phyloP scores from a whole-genome alignment of 345 rosid species.

The Corymbia maculata region DNA sequence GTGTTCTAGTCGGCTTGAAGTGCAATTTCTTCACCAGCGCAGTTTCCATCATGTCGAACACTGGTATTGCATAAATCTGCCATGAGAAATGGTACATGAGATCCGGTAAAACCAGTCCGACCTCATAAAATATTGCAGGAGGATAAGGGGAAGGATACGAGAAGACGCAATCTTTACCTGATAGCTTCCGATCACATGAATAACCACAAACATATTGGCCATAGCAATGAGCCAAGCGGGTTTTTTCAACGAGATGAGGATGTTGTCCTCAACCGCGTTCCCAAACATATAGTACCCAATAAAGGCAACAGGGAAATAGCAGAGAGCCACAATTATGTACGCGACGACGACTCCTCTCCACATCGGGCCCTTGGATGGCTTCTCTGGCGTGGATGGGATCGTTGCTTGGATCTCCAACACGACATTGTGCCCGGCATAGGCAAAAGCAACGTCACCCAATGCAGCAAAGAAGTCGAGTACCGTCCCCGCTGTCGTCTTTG shows the following conservation, averaged over 20 bases:
- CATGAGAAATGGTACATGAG: not conserved
- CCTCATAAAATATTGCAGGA: not conserved
- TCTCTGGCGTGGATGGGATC: conserved; percentile 67
- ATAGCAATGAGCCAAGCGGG: conserved; percentile 61
- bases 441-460: conserved; percentile 63
- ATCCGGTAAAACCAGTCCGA: not conserved
- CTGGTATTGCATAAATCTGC: conserved; percentile 28
- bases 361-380: conserved; percentile 70
- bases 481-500: conserved; percentile 23
- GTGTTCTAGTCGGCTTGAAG: conserved; percentile 10
- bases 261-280: conserved; percentile 39
- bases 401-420: conserved; percentile 81
- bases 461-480: conserved; percentile 56
- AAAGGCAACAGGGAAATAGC: conserved; percentile 74
- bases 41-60: conserved; percentile 29
- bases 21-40: conserved; percentile 14
- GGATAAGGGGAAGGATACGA: not conserved
- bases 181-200: conserved; percentile 77
- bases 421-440: conserved; percentile 77
- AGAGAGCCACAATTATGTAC: conserved; percentile 56
- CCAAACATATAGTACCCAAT: conserved; percentile 58
- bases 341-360: conserved; percentile 71
- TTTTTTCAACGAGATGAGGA: conserved; percentile 44
- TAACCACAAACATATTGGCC: conserved; percentile 68
- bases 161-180: conserved; percentile 28